phyloP scores from a whole-genome alignment of 1,284 basidiomycete genomes.

The Schizophyllum amplum region DNA sequence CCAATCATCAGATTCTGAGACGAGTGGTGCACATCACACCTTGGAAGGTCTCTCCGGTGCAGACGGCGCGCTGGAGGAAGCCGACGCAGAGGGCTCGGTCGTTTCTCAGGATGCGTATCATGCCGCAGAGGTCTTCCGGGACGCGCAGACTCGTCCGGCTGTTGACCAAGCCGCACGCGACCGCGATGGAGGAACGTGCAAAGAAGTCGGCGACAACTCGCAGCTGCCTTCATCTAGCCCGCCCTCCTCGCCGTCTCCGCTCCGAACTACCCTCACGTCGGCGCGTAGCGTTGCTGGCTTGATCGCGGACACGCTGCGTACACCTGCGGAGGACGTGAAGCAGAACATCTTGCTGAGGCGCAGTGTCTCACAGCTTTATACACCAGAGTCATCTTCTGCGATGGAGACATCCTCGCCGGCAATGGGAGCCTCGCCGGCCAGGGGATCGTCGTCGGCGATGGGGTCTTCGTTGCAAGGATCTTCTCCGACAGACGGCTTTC shows the following conservation, averaged over 20 bases:
- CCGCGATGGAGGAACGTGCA: too few relatives aligned
- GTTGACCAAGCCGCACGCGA: too few relatives aligned
- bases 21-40: too few relatives aligned
- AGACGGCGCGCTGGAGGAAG: not conserved
- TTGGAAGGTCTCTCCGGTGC: not conserved
- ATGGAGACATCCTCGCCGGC: not conserved
- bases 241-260: not conserved
- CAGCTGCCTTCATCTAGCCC: not conserved
- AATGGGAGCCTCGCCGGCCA: not conserved
- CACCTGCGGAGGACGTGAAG: too few relatives aligned
- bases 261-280: not conserved
- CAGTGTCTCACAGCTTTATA: not conserved
- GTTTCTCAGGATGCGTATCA: not conserved
- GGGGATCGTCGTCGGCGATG: not conserved
- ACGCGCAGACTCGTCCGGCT: too few relatives aligned
- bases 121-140: not conserved
- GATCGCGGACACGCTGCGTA: not conserved
- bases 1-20: too few relatives aligned
- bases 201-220: not conserved
- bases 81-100: not conserved
- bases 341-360: not conserved
- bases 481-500: not conserved
- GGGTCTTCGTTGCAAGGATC: too few relatives aligned
- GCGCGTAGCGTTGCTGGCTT: not conserved
- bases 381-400: not conserved